Conservation (phyloP, 2,329 filamentous ascomycete species). For the Pezicula radicicola region DNA sequence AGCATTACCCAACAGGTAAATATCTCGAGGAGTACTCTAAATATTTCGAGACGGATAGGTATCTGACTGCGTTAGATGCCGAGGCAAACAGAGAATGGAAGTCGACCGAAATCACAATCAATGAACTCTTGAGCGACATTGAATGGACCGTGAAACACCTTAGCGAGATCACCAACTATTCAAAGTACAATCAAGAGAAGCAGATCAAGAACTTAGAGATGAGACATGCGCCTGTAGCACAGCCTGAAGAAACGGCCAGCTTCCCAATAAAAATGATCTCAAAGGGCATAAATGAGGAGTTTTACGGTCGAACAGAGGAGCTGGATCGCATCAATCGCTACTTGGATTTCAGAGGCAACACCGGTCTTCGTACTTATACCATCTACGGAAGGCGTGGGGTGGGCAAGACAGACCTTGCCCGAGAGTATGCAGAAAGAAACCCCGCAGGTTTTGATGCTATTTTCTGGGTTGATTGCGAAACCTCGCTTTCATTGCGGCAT, state of each 20-base stretch:
- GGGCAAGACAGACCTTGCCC: conserved; percentile 20
- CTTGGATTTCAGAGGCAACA: conserved; percentile 6
- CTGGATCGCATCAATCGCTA: conserved; percentile 16
- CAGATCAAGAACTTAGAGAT: conserved; percentile 7
- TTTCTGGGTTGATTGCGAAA: conserved; percentile 26
- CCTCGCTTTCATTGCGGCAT: conserved; percentile 17
- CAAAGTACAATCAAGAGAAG: conserved; percentile 12
- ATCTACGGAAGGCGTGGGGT: conserved; percentile 24
- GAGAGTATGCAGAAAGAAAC: conserved; percentile 18
- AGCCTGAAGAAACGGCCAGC: conserved; percentile 8
- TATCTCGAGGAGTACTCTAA: not conserved
- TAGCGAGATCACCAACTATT: conserved; percentile 14
- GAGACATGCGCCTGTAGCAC: conserved; percentile 5
- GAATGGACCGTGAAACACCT: conserved; percentile 13
- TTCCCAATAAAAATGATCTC: conserved; percentile 11
- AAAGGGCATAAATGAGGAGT: conserved; percentile 7
- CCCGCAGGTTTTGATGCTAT: conserved; percentile 20
- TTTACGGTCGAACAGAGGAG: conserved; percentile 20
- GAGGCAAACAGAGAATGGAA: conserved; percentile 7
- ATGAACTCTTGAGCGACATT: conserved; percentile 6
- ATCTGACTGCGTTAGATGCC: not conserved
- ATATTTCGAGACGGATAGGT: not conserved
- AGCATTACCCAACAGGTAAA: conserved; percentile 7
- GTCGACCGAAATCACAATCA: conserved; percentile 5
- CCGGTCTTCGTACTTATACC: conserved; percentile 17